Evolutionary conservation across 495 filamentous ascomycete genomes (phyloP).

Genomic region (Lasiosphaeriaceae sp.): DNA sequence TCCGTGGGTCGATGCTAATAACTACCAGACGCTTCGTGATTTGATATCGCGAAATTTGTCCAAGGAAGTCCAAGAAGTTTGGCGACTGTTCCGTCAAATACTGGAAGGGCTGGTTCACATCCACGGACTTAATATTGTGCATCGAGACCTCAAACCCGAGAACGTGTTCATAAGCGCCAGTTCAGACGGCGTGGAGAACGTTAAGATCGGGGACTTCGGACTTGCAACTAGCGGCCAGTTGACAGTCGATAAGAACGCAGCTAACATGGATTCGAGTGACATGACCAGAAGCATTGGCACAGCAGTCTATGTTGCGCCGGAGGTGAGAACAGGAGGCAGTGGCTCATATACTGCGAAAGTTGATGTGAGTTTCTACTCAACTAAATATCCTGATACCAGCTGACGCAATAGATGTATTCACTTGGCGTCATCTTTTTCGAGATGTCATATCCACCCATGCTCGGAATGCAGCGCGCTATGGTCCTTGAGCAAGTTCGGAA

Average conservation of each 20-base stretch:
- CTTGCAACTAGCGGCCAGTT: conserved; percentile 86
- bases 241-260: conserved; percentile 58
- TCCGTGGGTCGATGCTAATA: conserved; percentile 2
- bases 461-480: conserved; percentile 83
- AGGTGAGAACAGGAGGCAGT: conserved; percentile 67
- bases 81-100: conserved; percentile 89
- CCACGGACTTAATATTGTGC: conserved; percentile 86
- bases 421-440: conserved; percentile 97
- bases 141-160: conserved; percentile 96
- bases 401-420: conserved; percentile 75
- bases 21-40: conserved; percentile 72
- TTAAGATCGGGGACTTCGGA: conserved; percentile 95
- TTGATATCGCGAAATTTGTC: conserved; percentile 74
- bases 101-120: conserved; percentile 89
- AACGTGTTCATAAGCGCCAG: conserved; percentile 78
- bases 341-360: conserved; percentile 89
- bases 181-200: conserved; percentile 73
- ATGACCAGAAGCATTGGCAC: conserved; percentile 90
- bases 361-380: conserved; percentile 56
- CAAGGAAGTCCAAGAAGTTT: conserved; percentile 69
- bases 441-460: conserved; percentile 81
- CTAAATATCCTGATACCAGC: not conserved
- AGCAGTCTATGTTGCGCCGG: conserved; percentile 89
- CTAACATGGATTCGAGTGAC: conserved; percentile 47
- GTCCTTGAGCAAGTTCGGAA: conserved; percentile 68